Evolutionary conservation across 2,329 filamentous ascomycete genomes (phyloP).

Genomic region (Colletotrichum sansevieriae): DNA sequence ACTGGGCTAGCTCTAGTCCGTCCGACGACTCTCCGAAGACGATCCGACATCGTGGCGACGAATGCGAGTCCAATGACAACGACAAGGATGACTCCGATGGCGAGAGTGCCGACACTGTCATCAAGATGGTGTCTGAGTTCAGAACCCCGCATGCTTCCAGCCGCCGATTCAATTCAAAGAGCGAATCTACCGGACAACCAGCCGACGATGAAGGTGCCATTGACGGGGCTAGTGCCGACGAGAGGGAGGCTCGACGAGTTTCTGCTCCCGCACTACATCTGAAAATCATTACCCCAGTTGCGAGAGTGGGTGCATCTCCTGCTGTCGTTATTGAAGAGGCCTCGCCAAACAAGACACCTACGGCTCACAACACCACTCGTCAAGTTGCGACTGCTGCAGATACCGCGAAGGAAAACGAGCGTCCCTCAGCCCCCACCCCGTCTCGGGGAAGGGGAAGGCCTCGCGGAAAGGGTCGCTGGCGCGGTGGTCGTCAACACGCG

Average conservation of each 20-base stretch:
- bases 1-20: conserved; percentile 34
- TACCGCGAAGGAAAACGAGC: not conserved
- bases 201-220: conserved; percentile 5
- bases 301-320: not conserved
- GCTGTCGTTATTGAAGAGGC: not conserved
- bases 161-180: conserved; percentile 34
- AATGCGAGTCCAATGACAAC: not conserved
- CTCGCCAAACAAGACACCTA: conserved; percentile 4
- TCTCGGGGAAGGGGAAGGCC: conserved; percentile 7
- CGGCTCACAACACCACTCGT: not conserved
- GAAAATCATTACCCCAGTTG: not conserved
- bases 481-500: conserved; percentile 22
- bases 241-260: conserved; percentile 21
- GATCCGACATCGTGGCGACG: not conserved
- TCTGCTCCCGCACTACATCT: conserved; percentile 18
- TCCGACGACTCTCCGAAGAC: conserved; percentile 7
- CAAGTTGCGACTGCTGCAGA: not conserved
- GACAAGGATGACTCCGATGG: conserved; percentile 12
- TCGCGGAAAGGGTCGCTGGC: conserved; percentile 21
- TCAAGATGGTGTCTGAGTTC: conserved; percentile 28
- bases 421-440: not conserved
- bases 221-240: not conserved
- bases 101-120: conserved; percentile 27
- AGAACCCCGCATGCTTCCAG: conserved; percentile 13
- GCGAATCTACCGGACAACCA: conserved; percentile 24